phyloP scores from a whole-genome alignment of 2,329 filamentous ascomycete genomes.

The Claviceps maximensis region DNA sequence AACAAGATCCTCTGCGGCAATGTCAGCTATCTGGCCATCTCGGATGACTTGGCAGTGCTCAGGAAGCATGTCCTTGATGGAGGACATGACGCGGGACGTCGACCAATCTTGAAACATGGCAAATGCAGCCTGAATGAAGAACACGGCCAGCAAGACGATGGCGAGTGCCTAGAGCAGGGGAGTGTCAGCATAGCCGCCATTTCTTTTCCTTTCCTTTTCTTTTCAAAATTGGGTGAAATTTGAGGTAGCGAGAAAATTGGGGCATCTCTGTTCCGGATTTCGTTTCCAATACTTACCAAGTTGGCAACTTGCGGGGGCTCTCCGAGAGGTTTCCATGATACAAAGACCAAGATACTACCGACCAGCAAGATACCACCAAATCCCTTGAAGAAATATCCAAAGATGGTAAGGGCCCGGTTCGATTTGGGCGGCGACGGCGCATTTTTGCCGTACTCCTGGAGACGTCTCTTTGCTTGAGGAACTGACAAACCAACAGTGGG shows the following conservation, averaged over 20 bases:
- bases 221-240: too few species aligned
- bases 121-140: conserved; percentile 55
- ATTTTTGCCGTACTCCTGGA: conserved; percentile 52
- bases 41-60: conserved; percentile 55
- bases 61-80: conserved; percentile 69
- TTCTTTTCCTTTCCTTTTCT: not conserved
- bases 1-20: conserved; percentile 48
- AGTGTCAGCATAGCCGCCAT: not conserved
- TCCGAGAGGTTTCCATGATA: conserved; percentile 65
- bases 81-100: conserved; percentile 62
- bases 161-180: conserved; percentile 42
- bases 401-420: conserved; percentile 40
- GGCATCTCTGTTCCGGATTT: too few species aligned
- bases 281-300: conserved; percentile 17
- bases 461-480: conserved; percentile 40
- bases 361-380: conserved; percentile 60
- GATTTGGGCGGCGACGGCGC: conserved; percentile 52
- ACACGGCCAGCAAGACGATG: conserved; percentile 59
- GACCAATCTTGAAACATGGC: conserved; percentile 65
- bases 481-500: conserved; percentile 43
- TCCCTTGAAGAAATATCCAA: conserved; percentile 64
- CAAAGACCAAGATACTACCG: conserved; percentile 58
- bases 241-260: not conserved
- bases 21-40: conserved; percentile 36
- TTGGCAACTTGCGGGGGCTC: conserved; percentile 58